Percentiles rank a stretch among this genome's conserved stretches.
Conservation (phyloP, 2,329 filamentous ascomycete genomes). For the Colletotrichum tropicicola region DNA sequence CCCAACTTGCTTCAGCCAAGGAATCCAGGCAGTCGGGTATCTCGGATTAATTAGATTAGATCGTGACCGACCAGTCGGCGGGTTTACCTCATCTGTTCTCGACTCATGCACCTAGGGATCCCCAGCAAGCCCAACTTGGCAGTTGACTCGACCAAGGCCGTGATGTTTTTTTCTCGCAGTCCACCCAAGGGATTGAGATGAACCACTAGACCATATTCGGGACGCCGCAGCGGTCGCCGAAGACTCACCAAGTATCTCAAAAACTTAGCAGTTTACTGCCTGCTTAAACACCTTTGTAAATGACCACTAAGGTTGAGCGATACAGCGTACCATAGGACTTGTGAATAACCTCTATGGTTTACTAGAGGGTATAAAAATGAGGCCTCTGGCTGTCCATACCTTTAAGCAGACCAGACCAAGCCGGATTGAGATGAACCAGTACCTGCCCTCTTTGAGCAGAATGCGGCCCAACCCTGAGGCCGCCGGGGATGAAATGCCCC, state of each 20-base stretch:
- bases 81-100: neutral
- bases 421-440: slow-evolving; percentile 21
- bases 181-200: too few species aligned
- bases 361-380: too few species aligned
- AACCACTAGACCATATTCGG: too few species aligned
- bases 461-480: slow-evolving; percentile 13
- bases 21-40: slow-evolving; percentile 5
- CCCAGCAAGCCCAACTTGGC: neutral
- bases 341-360: too few species aligned
- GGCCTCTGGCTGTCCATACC: too few species aligned
- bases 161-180: neutral
- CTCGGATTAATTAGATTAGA: slow-evolving; percentile 28
- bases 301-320: too few species aligned
- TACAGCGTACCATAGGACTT: too few species aligned
- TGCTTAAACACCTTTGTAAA: too few species aligned
- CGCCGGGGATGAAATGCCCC: slow-evolving; percentile 15
- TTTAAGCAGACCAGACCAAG: neutral
- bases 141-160: slow-evolving; percentile 2
- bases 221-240: too few species aligned
- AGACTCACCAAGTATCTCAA: too few species aligned
- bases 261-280: too few species aligned
- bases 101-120: slow-evolving; percentile 6
- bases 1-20: slow-evolving; percentile 14
- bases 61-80: slow-evolving; percentile 1
- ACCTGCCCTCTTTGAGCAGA: neutral